phyloP scores from a whole-genome alignment of 2,329 filamentous ascomycete species.

The Stagonosporopsis vannaccii region DNA sequence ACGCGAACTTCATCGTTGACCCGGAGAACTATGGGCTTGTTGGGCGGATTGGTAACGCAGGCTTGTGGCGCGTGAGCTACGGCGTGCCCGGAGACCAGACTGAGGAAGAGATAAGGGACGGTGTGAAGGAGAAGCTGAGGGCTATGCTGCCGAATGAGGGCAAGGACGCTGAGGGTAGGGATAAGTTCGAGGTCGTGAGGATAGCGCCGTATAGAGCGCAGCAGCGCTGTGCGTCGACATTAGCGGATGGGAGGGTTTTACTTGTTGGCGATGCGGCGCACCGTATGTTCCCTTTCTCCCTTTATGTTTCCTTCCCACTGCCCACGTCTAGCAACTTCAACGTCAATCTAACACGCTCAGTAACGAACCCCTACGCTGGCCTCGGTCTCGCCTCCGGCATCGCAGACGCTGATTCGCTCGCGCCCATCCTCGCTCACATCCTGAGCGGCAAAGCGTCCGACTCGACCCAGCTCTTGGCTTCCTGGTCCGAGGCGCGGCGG shows the following conservation, averaged over 20 bases:
- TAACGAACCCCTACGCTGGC: slow-evolving; percentile 50
- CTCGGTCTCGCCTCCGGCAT: slow-evolving; percentile 46
- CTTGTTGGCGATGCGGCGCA: slow-evolving; percentile 53
- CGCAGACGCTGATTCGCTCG: slow-evolving; percentile 44
- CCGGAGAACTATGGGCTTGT: slow-evolving; percentile 49
- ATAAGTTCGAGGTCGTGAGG: slow-evolving; percentile 42
- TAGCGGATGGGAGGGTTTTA: slow-evolving; percentile 44
- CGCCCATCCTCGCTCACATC: slow-evolving; percentile 36
- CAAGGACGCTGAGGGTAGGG: slow-evolving; percentile 21
- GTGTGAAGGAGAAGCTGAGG: slow-evolving; percentile 38
- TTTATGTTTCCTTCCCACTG: background rate
- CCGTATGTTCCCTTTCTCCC: slow-evolving; percentile 23
- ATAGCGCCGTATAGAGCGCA: slow-evolving; percentile 53
- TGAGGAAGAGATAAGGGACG: slow-evolving; percentile 38
- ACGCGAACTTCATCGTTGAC: slow-evolving; percentile 53
- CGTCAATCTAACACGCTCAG: slow-evolving; percentile 15
- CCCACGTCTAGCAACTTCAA: background rate
- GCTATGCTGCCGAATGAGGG: slow-evolving; percentile 41
- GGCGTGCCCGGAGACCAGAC: slow-evolving; percentile 44
- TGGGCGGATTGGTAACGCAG: slow-evolving; percentile 42
- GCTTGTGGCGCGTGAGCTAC: slow-evolving; percentile 54
- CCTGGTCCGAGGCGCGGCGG: slow-evolving; percentile 45
- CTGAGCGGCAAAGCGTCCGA: slow-evolving; percentile 25
- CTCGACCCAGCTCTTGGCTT: slow-evolving; percentile 38
- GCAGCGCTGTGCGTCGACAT: slow-evolving; percentile 45